Conservation (phyloP, 495 filamentous ascomycete genomes). For the Chaetomidium leptoderma region DNA sequence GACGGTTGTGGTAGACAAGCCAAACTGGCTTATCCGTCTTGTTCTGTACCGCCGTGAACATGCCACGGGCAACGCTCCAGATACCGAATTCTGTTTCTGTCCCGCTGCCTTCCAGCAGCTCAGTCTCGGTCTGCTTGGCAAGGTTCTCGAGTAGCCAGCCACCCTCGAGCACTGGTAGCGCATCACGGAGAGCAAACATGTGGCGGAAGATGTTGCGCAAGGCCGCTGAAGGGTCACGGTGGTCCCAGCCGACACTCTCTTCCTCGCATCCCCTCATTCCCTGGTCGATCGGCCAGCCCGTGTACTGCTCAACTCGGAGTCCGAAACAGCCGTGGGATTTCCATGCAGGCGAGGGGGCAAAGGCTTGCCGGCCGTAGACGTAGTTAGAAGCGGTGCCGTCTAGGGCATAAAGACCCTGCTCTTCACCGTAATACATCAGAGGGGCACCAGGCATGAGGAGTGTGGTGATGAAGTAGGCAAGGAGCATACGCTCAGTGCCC, state of each 20-base stretch:
- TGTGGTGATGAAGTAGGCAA: slow-evolving; percentile 62
- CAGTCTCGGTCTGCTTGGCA: slow-evolving; percentile 53
- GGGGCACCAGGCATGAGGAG: slow-evolving; percentile 65
- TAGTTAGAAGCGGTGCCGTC: slow-evolving; percentile 67
- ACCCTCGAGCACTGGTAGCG: slow-evolving; percentile 59
- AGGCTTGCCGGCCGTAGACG: slow-evolving; percentile 64
- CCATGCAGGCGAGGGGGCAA: slow-evolving; percentile 65
- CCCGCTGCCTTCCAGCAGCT: slow-evolving; percentile 52
- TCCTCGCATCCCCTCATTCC: slow-evolving; percentile 58
- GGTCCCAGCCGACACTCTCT: slow-evolving; percentile 55
- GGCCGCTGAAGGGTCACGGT: slow-evolving; percentile 65
- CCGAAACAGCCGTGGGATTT: slow-evolving; percentile 64
- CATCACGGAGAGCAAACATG: slow-evolving; percentile 60
- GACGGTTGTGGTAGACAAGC: slow-evolving; percentile 62
- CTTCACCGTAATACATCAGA: slow-evolving; percentile 63
- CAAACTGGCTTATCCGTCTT: slow-evolving; percentile 54
- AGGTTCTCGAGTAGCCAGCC: slow-evolving; percentile 58
- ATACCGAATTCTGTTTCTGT: slow-evolving; percentile 60
- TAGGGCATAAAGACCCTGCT: slow-evolving; percentile 64
- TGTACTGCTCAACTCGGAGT: slow-evolving; percentile 53
- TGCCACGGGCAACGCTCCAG: slow-evolving; percentile 59
- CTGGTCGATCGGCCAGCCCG: slow-evolving; percentile 54
- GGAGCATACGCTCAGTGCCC: slow-evolving; percentile 58
- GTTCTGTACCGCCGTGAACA: slow-evolving; percentile 50
- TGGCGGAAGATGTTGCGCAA: slow-evolving; percentile 63